Percentiles rank a stretch among this genome's conserved stretches.
Conservation (phyloP, 306 rosid genomes). For the Acacia acuminata region DNA sequence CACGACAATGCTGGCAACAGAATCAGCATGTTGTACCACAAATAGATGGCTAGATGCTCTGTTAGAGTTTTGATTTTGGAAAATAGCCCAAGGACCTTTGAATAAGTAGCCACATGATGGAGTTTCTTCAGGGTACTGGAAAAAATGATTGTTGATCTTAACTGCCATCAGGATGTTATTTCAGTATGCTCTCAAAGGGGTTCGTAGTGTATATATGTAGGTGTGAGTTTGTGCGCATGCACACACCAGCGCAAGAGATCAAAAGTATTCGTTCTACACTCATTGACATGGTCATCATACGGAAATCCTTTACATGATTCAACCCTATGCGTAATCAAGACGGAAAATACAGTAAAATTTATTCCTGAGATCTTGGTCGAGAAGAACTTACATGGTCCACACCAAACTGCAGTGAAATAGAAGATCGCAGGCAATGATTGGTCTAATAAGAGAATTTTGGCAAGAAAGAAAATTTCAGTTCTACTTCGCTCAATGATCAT, state of each 20-base stretch:
- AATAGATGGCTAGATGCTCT: neutral
- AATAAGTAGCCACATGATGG: neutral
- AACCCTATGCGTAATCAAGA: neutral
- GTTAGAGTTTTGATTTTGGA: neutral
- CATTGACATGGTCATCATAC: neutral
- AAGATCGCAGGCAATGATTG: conserved; percentile 67
- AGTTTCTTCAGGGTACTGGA: neutral
- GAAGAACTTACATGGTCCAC: conserved; percentile 86
- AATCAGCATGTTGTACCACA: neutral
- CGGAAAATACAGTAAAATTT: neutral
- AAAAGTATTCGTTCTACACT: neutral
- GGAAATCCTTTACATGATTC: neutral
- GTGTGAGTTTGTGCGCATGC: neutral
- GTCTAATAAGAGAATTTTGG: conserved; percentile 41
- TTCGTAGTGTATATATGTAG: neutral
- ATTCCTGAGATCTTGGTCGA: neutral
- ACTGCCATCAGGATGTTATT: neutral
- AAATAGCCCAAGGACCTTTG: neutral
- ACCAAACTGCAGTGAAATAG: conserved; percentile 92
- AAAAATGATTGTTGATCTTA: neutral
- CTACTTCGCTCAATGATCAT: neutral
- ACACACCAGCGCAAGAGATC: neutral
- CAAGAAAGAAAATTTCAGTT: conserved; percentile 22
- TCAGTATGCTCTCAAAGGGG: neutral
- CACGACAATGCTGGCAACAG: neutral